Evolutionary conservation across 2,329 filamentous ascomycete genomes (phyloP).

Genomic region (Colletotrichum incanum): DNA sequence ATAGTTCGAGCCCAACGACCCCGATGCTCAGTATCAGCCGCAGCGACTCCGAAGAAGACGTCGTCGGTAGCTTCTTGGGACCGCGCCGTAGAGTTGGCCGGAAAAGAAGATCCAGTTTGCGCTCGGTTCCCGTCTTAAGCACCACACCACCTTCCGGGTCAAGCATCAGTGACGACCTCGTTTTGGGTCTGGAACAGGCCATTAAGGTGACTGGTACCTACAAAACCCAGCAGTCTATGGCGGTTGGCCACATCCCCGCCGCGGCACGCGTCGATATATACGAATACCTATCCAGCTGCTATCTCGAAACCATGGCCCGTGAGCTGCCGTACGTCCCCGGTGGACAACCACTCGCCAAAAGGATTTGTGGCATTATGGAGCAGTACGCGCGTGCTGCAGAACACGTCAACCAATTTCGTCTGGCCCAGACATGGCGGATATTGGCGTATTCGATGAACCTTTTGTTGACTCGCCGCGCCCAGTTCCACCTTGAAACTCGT

Average conservation of each 20-base stretch:
- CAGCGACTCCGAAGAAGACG: conserved; percentile 78
- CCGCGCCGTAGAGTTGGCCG: conserved; percentile 58
- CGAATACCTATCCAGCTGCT: conserved; percentile 69
- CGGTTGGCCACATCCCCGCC: conserved; percentile 71
- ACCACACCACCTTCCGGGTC: conserved; percentile 69
- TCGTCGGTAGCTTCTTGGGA: conserved; percentile 72
- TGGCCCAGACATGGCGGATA: conserved; percentile 77
- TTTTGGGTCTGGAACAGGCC: conserved; percentile 71
- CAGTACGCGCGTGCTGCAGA: conserved; percentile 73
- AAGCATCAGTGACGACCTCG: conserved; percentile 58
- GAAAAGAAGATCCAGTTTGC: conserved; percentile 60
- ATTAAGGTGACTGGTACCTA: conserved; percentile 72
- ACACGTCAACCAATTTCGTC: conserved; percentile 68
- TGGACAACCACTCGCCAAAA: conserved; percentile 58
- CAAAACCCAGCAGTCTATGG: conserved; percentile 75
- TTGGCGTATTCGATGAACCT: conserved; percentile 70
- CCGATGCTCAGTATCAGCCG: conserved; percentile 70
- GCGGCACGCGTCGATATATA: conserved; percentile 67
- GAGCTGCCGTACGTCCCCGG: conserved; percentile 62
- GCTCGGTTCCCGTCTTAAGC: conserved; percentile 56
- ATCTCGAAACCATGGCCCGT: conserved; percentile 68
- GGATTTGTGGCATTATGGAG: conserved; percentile 68
- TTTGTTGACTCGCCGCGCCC: conserved; percentile 68
- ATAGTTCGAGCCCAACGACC: conserved; percentile 64
- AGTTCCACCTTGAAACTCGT: conserved; percentile 70